Evolutionary conservation across 2,329 filamentous ascomycete species (phyloP).

Genomic region (Penicillium corylophilum): DNA sequence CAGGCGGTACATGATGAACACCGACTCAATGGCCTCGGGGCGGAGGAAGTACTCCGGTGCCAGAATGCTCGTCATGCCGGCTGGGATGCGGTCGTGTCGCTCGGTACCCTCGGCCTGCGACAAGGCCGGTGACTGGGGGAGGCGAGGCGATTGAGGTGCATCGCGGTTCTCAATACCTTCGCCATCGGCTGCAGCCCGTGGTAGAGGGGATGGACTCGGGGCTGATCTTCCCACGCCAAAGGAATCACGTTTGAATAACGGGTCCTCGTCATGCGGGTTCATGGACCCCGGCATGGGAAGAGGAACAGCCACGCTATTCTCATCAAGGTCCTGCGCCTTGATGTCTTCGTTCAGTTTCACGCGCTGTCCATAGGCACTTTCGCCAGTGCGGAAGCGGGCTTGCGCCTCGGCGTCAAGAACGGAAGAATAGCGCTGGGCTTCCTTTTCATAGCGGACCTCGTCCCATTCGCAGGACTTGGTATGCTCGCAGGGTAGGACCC

Average conservation of each 20-base stretch:
- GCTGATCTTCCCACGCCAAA: constrained; percentile 2
- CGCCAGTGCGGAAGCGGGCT: constrained; percentile 26
- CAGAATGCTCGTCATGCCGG: constrained; percentile 42
- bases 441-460: constrained; percentile 33
- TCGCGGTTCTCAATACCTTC: constrained; percentile 13
- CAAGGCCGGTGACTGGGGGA: constrained; percentile 23
- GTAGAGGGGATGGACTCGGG: constrained; percentile 3
- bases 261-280: constrained; percentile 22
- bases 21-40: constrained; percentile 76
- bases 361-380: constrained; percentile 25
- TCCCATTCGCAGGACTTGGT: constrained; percentile 53
- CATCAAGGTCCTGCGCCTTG: constrained; percentile 6
- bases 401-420: constrained; percentile 39
- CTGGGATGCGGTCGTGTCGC: constrained; percentile 41
- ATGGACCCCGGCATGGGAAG: constrained; percentile 24
- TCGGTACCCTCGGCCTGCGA: constrained; percentile 36
- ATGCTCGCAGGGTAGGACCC: constrained; percentile 52
- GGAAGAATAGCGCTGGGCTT: constrained; percentile 46
- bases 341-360: constrained; percentile 17
- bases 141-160: constrained; percentile 15
- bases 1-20: constrained; percentile 75
- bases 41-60: constrained; percentile 43
- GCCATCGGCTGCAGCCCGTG: background rate
- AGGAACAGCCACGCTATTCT: constrained; percentile 10
- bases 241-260: constrained; percentile 16